Evolutionary conservation across 1,284 basidiomycete species (phyloP), one percentile per base, ranked within the genome.

Genomic region (Ceratobasidium sp.): DNA sequence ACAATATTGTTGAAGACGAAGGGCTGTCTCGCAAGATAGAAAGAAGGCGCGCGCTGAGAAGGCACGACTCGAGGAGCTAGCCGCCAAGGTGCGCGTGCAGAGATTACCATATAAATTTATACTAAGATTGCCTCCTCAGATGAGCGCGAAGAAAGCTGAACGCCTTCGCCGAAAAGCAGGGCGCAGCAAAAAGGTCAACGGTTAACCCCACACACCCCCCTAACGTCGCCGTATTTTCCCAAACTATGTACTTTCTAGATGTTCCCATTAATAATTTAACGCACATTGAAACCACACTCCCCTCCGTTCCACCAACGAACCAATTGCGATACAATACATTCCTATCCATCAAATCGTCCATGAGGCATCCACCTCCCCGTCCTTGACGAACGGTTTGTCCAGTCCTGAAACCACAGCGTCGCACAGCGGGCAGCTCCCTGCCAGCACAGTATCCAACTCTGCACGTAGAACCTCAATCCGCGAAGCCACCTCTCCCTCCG

Each of bases 361-460:
- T 76, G 92, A 94, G 53, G 87, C 87, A 81, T 94, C 93, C 71
- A 89, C 85, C 82, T 97, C 95, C n/a, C 89, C 92, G 47, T 91
- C 89, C 79, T 87, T 86, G 59, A 96, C 88, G 81, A 98, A 98
- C 17, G 94, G 91, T 82, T 89, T 92, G 82, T 98, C 95, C 78
- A 98, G 82, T 6, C 93, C 92, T 6, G 88, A 90, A 47, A 98
- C 88, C 9, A 95, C 90, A 75, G 93, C 92, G 82, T 98, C 96
- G 82, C 97, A 98, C 76, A 98, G 83, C 33, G 96, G 95, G 84
- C 97, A 98, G 75, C 87, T 92, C 77, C 91, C 90, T 11, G 95
- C 93, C 53, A 99, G 85, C 73, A 98, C 82, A 67, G 94, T 93
- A 79, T 98, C 97, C 80, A 98, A 81, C 84, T 97, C 95, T 63